phyloP scores from a whole-genome alignment of 1,284 basidiomycete genomes.

The Ganoderma lucidum region DNA sequence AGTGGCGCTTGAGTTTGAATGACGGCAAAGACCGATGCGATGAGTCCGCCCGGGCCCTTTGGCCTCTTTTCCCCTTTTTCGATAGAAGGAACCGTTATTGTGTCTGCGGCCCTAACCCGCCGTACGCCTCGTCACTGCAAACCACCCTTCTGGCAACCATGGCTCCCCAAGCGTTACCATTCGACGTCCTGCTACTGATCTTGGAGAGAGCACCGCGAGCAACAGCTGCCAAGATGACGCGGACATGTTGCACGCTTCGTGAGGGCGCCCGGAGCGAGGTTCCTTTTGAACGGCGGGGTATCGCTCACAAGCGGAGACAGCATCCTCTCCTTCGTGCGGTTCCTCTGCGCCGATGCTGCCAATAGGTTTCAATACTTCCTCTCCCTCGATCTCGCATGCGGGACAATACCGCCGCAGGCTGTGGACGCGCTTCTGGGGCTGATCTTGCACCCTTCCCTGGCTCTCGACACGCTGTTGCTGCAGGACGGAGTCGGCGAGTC shows the following conservation, averaged over 20 bases:
- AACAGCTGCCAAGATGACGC: conserved; percentile 15
- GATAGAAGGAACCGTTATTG: too few species aligned
- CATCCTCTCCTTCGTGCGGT: conserved; percentile 19
- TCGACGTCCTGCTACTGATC: not conserved
- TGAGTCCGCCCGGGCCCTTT: too few species aligned
- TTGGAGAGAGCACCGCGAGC: not conserved
- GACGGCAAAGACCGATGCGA: too few species aligned
- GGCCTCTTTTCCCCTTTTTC: too few species aligned
- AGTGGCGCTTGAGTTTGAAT: too few species aligned
- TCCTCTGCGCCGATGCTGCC: conserved; percentile 10
- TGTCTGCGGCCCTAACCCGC: too few species aligned
- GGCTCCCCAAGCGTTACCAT: not conserved
- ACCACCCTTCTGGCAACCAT: too few species aligned
- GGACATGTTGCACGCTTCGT: conserved; percentile 22
- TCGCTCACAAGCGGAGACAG: not conserved
- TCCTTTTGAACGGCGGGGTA: conserved; percentile 20
- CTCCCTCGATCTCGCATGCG: conserved; percentile 12
- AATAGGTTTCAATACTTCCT: conserved; percentile 16
- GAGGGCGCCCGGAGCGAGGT: conserved; percentile 13
- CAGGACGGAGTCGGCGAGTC: conserved; percentile 20
- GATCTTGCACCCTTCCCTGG: conserved; percentile 11
- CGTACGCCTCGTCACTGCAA: too few species aligned
- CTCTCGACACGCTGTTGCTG: conserved; percentile 15
- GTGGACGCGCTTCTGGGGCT: conserved; percentile 7
- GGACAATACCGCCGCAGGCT: conserved; percentile 1